These are phyloP conservation scores for Candida peoriensis DNA, from an alignment of 805 yeast species.

Conservation along the genomic window DNA sequence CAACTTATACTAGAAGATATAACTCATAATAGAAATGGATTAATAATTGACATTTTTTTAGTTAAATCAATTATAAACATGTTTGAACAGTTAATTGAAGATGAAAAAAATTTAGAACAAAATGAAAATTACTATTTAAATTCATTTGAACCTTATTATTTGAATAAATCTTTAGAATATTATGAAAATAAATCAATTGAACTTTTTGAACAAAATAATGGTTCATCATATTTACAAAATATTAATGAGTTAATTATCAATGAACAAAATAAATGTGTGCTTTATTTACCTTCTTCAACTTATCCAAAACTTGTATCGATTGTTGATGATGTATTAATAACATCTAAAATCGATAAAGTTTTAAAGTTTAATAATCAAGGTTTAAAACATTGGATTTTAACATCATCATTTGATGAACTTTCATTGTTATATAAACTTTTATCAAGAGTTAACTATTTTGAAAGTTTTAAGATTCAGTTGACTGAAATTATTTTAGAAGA, in stretches of 20 bases:
- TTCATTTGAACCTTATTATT: conserved; percentile 61
- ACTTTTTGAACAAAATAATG: conserved; percentile 38
- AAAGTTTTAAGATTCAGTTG: conserved; percentile 43
- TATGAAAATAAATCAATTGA: conserved; percentile 45
- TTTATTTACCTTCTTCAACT: conserved; percentile 51
- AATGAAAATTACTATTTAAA: conserved; percentile 60
- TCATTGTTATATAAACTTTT: conserved; percentile 44
- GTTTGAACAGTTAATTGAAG: conserved; percentile 62
- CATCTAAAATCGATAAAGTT: conserved; percentile 51
- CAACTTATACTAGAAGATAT: conserved; percentile 50
- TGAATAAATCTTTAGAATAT: conserved; percentile 49
- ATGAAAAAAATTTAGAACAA: conserved; percentile 27
- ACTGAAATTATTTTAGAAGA: conserved; percentile 39
- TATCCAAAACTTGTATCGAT: conserved; percentile 47
- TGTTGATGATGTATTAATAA: conserved; percentile 55
- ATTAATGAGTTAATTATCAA: conserved; percentile 50
- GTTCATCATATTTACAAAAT: conserved; percentile 50
- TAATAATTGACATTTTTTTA: conserved; percentile 49
- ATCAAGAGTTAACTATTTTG: conserved; percentile 50
- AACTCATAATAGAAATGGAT: conserved; percentile 50
- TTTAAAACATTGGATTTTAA: conserved; percentile 48
- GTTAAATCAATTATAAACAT: conserved; percentile 61
- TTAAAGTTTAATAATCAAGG: conserved; percentile 52
- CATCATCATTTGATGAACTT: conserved; percentile 40
- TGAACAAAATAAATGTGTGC: conserved; percentile 53